Evolutionary conservation across 1,284 basidiomycete genomes (phyloP), one percentile per base, ranked within the genome.

Genomic region (Marasmius fiardii): DNA sequence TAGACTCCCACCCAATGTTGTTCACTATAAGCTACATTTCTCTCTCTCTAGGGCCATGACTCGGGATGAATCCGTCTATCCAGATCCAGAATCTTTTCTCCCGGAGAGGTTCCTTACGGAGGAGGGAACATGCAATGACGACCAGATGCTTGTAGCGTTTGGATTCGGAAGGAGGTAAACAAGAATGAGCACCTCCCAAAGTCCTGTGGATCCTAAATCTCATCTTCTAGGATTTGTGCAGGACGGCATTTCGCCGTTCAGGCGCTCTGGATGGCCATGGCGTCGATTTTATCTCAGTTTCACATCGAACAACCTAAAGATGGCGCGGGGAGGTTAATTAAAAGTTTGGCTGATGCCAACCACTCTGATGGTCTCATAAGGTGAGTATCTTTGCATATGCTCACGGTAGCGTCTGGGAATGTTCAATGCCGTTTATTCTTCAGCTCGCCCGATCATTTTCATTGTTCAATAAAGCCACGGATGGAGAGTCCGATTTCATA

Each of bases 91-190:
- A n/a, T 18, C 23, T 14, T 61, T 59, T 37, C 55, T 53, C 4
- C 58, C 60, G 2, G 60, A 61, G 8, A 48, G 60, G 12, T 61
- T 57, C 37, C n/a, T 61, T 2, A 37, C 48, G 12, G 24, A 51
- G n/a, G 55, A 57, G 23, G 60, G 60, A 1, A 58, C 51, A 28
- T 58, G 52, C 10, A 51, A 61, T 31, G 47, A 49, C 6, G 47
- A 49, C 26, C 26, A 49, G 4, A 20, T 49, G 20, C 35, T 54
- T 3, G 41, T 44, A 10, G 5, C 23, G 51, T 26, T 41, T 4
- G 50, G 51, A 48, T 50, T 56, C 54, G 18, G 52, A 39, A 11
- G 43, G 43, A 33, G 44, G 43, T 28, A 48, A 21, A 8, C 26
- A 24, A 16, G 14, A 20, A 23, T 14, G 11, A 26, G 12, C 3